phyloP scores from a whole-genome alignment of 2,329 filamentous ascomycete genomes.

The Verticillium tricorpus region DNA sequence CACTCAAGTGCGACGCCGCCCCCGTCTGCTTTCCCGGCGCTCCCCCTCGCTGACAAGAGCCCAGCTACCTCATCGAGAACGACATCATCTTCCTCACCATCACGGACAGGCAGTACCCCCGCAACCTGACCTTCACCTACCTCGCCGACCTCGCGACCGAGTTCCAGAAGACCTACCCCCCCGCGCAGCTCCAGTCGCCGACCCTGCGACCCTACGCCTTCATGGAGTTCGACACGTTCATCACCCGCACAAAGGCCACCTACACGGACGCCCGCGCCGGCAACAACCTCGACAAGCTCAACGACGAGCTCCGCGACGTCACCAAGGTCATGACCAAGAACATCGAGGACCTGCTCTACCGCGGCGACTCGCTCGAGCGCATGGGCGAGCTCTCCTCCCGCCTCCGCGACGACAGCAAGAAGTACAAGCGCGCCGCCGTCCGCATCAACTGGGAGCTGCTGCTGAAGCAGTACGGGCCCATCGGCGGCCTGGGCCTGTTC shows the following conservation, averaged over 20 bases:
- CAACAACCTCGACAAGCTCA: constrained; percentile 90
- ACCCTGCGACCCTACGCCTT: constrained; percentile 88
- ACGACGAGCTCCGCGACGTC: constrained; percentile 95
- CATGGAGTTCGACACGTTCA: constrained; percentile 97
- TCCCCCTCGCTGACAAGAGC: neutral
- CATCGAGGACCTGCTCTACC: constrained; percentile 93
- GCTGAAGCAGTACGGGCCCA: constrained; percentile 92
- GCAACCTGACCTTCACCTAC: constrained; percentile 98
- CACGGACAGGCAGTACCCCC: constrained; percentile 88
- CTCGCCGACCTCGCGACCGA: constrained; percentile 87
- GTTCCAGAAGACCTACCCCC: constrained; percentile 81
- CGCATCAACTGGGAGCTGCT: constrained; percentile 97
- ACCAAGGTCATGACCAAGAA: constrained; percentile 99
- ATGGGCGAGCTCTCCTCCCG: constrained; percentile 94
- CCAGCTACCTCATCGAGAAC: constrained; percentile 76
- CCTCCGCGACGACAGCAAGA: constrained; percentile 86
- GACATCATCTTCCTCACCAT: constrained; percentile 91
- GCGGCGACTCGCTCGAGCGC: constrained; percentile 88
- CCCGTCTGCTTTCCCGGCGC: neutral
- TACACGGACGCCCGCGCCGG: constrained; percentile 90
- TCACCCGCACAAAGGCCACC: constrained; percentile 84
- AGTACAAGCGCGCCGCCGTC: constrained; percentile 88
- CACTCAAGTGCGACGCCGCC: constrained; percentile 65
- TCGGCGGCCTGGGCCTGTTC: constrained; percentile 75
- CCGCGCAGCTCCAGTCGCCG: constrained; percentile 67